A percentile compares a stretch with the other conserved stretches of the same genome.
Conservation (phyloP, 192 early-diverging fungal species). For the Phlyctochytrium bullatum region DNA sequence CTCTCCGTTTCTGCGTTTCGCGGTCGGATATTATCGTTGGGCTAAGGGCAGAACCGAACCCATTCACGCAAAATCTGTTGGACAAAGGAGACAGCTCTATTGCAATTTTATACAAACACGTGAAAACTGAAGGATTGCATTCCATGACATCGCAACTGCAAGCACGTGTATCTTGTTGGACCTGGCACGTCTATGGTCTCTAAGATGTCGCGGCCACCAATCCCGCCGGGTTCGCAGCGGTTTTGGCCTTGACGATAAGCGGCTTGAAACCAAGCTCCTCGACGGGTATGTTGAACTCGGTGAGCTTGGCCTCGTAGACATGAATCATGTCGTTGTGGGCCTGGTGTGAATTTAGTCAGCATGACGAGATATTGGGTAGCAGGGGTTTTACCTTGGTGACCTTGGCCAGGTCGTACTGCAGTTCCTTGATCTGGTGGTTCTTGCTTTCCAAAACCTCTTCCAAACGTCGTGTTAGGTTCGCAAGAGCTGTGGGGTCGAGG, state of each 20-base stretch:
- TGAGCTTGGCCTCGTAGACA: conserved; percentile 61
- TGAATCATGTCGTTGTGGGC: conserved; percentile 66
- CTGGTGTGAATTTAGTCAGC: conserved; percentile 28
- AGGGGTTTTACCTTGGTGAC: conserved; percentile 47
- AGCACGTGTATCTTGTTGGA: no score
- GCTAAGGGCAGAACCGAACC: no score
- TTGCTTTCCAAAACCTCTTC: conserved; percentile 62
- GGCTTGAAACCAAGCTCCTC: conserved; percentile 65
- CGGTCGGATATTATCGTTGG: no score
- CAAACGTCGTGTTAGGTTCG: conserved; percentile 50
- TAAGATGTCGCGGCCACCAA: conserved; percentile 38
- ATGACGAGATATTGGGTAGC: not conserved
- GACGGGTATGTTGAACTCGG: conserved; percentile 56
- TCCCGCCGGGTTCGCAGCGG: conserved; percentile 44
- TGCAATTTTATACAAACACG: no score
- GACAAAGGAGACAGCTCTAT: no score
- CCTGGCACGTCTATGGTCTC: no score
- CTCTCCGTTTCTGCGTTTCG: no score
- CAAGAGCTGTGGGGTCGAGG: conserved; percentile 52
- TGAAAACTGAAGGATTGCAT: no score
- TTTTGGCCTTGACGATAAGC: conserved; percentile 40
- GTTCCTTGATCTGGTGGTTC: conserved; percentile 59
- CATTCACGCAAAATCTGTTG: no score
- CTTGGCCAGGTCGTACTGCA: conserved; percentile 64
- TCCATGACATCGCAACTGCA: no score